Evolutionary conservation across 1,284 basidiomycete species (phyloP), one percentile per base, ranked within the genome.

Genomic region (Papiliotrema flavescens): DNA sequence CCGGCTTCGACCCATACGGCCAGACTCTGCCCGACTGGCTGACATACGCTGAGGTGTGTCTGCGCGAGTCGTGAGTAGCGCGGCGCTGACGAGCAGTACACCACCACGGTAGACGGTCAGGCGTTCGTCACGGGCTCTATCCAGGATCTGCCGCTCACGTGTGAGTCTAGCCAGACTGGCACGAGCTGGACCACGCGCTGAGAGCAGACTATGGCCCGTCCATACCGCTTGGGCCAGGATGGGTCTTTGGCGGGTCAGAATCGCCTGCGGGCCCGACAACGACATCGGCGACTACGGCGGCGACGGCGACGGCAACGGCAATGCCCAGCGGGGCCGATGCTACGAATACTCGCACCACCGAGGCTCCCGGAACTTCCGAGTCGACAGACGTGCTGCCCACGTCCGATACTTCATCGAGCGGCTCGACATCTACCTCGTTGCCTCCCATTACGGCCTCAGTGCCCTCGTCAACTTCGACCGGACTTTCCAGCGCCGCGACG

Each of bases 1-100:
- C n/a, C 7, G 48, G 35, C 13, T 39, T 39, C 24, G 42, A 44
- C 17, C 5, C 42, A 23, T 11, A 51, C 24, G 26, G 49, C 9
- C 41, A 51, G 40, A 48, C 23, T 23, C 49, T 64, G 19, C 62
- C 62, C 37, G 60, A 61, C 44, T 64, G 62, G 62, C 52, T 64
- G 40, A 54, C 57, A 1, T 64, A 56, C 52, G 54, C 57, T 1
- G 39, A 46, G 50, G 62, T 64, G 43, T 41, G 62, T 26, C 52
- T 1, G 15, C 5, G 17, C 40, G 7, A 5, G 53, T 47, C 26
- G 39, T 22, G 20, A 37, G 19, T 22, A 28, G 17, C n/a, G 5
- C 19, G 7, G 15, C 26, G 43, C 55, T 59, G 59, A 55, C 47
- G 39, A 17, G 17, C 39, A 40, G 39, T 40, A 40, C 39, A 51